Percentiles rank a stretch among this genome's conserved stretches.
Evolutionary conservation across 2,329 filamentous ascomycete genomes (phyloP).

Genomic region (Hypoxylon sp.): DNA sequence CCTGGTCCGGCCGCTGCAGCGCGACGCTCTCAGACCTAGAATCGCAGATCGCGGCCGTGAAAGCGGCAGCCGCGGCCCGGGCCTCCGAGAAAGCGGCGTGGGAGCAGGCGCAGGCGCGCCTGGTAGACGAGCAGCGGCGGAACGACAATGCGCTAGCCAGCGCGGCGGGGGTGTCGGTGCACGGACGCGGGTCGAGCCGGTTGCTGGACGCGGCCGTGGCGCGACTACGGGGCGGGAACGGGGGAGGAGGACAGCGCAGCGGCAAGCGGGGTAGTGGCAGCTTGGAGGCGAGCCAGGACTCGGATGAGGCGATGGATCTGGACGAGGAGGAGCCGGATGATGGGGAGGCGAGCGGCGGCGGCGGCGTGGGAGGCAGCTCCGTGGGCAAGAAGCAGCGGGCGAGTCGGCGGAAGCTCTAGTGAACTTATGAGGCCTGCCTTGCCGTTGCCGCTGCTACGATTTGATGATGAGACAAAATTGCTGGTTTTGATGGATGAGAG

Average conservation of each 20-base stretch:
- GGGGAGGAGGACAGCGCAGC: constrained; percentile 45
- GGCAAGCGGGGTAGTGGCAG: constrained; percentile 56
- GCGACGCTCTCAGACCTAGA: constrained; percentile 82
- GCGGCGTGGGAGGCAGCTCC: constrained; percentile 54
- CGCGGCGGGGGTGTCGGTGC: constrained; percentile 40
- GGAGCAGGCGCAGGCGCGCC: constrained; percentile 64
- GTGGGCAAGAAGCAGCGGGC: constrained; percentile 66
- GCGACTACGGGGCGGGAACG: constrained; percentile 37
- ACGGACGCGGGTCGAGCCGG: constrained; percentile 48
- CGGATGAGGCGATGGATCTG: constrained; percentile 69
- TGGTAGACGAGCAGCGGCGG: constrained; percentile 59
- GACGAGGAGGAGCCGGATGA: constrained; percentile 66
- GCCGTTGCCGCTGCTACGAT: background rate
- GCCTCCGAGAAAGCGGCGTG: constrained; percentile 66
- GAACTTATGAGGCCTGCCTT: too few relatives aligned
- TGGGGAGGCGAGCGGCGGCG: constrained; percentile 59
- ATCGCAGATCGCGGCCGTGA: constrained; percentile 78
- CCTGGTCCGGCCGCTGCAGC: constrained; percentile 86
- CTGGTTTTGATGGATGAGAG: background rate
- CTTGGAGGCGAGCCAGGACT: constrained; percentile 55
- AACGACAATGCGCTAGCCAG: background rate
- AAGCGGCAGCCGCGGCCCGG: constrained; percentile 68
- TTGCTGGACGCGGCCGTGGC: constrained; percentile 49
- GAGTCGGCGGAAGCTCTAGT: constrained; percentile 69
- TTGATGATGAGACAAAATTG: background rate